phyloP scores from a whole-genome alignment of 192 early-diverging fungal genomes.

The Coemansia sp. region DNA sequence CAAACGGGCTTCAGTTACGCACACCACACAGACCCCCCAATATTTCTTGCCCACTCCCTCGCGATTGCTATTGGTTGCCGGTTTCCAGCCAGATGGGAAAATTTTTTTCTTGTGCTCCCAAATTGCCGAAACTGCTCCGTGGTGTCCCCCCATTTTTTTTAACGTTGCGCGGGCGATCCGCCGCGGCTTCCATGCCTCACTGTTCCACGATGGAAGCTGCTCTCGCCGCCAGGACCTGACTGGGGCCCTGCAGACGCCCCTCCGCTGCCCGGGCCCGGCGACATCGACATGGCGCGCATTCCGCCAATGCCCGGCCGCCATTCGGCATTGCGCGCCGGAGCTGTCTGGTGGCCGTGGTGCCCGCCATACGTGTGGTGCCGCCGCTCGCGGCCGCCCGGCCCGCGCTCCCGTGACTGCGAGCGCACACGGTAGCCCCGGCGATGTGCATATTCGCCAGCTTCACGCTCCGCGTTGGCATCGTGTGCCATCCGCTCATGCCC shows the following conservation, averaged over 20 bases:
- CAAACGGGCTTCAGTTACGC: not conserved
- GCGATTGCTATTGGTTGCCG: no score
- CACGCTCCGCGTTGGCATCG: constrained; percentile 22
- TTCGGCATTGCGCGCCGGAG: constrained; percentile 19
- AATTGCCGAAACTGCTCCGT: no score
- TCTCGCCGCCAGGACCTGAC: not conserved
- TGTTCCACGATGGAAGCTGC: not conserved
- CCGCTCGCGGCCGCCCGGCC: constrained; percentile 23
- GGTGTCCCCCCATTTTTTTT: not conserved
- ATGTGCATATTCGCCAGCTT: constrained; percentile 27
- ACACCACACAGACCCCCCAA: not conserved
- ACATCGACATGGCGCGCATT: constrained; percentile 22
- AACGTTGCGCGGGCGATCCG: constrained; percentile 25
- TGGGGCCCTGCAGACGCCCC: not conserved
- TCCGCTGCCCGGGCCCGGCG: constrained; percentile 16
- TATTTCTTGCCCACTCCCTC: no score
- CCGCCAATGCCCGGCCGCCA: constrained; percentile 15
- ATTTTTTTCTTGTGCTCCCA: no score
- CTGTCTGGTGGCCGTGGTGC: constrained; percentile 1
- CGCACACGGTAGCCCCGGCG: constrained; percentile 23
- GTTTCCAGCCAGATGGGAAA: no score
- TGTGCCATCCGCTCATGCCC: constrained; percentile 10
- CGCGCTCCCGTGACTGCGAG: constrained; percentile 34
- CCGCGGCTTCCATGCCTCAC: constrained; percentile 18
- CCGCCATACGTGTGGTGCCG: constrained; percentile 17